These are phyloP conservation scores for Emergomyces pasteurianus DNA, from an alignment of 2,329 filamentous ascomycete genomes.

Conservation along the genomic window DNA sequence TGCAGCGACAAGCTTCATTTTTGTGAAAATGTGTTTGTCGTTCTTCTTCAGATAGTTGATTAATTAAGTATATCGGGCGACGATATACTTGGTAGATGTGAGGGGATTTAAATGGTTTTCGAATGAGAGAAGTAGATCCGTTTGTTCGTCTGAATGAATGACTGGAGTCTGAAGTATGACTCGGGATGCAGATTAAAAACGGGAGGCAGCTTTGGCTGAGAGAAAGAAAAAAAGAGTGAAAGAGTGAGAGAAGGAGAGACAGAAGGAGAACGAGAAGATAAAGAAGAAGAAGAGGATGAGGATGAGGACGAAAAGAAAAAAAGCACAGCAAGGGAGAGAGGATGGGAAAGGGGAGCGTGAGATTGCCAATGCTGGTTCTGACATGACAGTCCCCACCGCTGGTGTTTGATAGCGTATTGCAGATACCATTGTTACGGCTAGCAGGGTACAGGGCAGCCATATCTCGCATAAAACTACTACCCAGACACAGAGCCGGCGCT, in stretches of 20 bases:
- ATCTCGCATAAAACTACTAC: too few species aligned
- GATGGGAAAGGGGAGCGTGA: constrained; percentile 8
- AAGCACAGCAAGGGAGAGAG: constrained; percentile 7
- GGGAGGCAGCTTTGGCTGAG: constrained; percentile 9
- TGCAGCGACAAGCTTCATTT: constrained; percentile 30
- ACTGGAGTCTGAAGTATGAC: constrained; percentile 13
- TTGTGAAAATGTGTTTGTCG: constrained; percentile 11
- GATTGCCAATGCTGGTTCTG: neutral
- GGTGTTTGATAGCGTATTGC: neutral
- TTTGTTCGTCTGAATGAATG: constrained; percentile 10
- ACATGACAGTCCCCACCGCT: constrained; percentile 3
- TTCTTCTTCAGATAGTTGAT: neutral
- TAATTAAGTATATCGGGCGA: neutral
- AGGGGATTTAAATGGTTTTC: constrained; percentile 16
- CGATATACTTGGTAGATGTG: neutral
- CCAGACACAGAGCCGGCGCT: too few species aligned
- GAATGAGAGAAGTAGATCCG: constrained; percentile 8
- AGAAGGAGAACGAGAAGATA: constrained; percentile 6
- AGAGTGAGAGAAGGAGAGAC: constrained; percentile 7
- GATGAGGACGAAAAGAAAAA: constrained; percentile 6
- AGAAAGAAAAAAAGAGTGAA: constrained; percentile 6
- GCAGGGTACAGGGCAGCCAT: neutral
- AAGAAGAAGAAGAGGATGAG: constrained; percentile 1
- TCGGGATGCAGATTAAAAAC: neutral
- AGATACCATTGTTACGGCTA: neutral